Evolutionary conservation across 2,329 filamentous ascomycete species (phyloP).

Genomic region (Sclerotinia borealis): DNA sequence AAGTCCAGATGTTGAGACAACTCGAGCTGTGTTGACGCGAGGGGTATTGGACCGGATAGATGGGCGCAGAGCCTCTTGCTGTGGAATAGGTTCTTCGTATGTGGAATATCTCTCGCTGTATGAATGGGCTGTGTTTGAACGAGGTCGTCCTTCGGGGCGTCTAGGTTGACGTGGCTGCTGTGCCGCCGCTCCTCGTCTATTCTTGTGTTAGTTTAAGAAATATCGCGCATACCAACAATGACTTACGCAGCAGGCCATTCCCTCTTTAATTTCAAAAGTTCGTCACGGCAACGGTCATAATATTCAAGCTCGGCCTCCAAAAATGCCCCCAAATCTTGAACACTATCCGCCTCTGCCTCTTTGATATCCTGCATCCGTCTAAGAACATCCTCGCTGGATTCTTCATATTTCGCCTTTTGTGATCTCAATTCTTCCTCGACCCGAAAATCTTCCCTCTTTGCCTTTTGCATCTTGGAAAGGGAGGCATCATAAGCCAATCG

Average conservation of each 20-base stretch:
- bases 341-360: slow-evolving; percentile 78
- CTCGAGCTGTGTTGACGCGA: slow-evolving; percentile 17
- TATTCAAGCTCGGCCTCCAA: slow-evolving; percentile 86
- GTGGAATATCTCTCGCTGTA: slow-evolving; percentile 54
- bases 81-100: slow-evolving; percentile 43
- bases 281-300: slow-evolving; percentile 83
- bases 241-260: slow-evolving; percentile 61
- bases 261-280: slow-evolving; percentile 63
- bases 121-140: slow-evolving; percentile 59
- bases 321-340: slow-evolving; percentile 73
- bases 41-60: slow-evolving; percentile 41
- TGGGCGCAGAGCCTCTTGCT: slow-evolving; percentile 40
- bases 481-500: slow-evolving; percentile 88
- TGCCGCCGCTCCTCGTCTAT: slow-evolving; percentile 7
- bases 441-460: slow-evolving; percentile 88
- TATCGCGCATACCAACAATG: neutral
- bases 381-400: slow-evolving; percentile 85
- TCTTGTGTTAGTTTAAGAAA: neutral
- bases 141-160: slow-evolving; percentile 38
- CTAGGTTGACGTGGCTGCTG: slow-evolving; percentile 18
- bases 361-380: slow-evolving; percentile 95
- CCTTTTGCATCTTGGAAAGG: slow-evolving; percentile 84
- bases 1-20: slow-evolving; percentile 25
- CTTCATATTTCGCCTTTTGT: slow-evolving; percentile 94
- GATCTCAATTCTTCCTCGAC: slow-evolving; percentile 86